Evolutionary conservation across 2,329 filamentous ascomycete species (phyloP).

Genomic region (Trichoderma aggressivum): DNA sequence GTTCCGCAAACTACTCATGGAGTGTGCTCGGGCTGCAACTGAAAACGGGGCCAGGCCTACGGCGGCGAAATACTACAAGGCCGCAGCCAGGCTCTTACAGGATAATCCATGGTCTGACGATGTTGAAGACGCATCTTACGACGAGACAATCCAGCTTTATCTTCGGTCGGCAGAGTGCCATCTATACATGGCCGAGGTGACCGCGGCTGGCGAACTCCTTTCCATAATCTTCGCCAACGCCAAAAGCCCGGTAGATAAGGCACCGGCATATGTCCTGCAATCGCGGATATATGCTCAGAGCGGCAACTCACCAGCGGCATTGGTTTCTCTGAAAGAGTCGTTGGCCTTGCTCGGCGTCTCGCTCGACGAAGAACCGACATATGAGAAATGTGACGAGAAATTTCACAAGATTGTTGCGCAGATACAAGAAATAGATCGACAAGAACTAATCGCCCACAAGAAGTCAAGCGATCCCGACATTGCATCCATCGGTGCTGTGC

Average conservation of each 20-base stretch:
- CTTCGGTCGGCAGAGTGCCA: slow-evolving; percentile 79
- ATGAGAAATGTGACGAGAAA: slow-evolving; percentile 72
- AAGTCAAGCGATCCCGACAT: slow-evolving; percentile 50
- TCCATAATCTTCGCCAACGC: slow-evolving; percentile 67
- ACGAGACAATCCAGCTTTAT: slow-evolving; percentile 78
- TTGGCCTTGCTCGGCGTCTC: slow-evolving; percentile 65
- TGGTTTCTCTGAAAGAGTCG: slow-evolving; percentile 67
- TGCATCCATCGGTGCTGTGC: slow-evolving; percentile 63
- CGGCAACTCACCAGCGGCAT: slow-evolving; percentile 67
- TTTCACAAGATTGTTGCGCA: slow-evolving; percentile 63
- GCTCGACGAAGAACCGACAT: slow-evolving; percentile 63
- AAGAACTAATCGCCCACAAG: slow-evolving; percentile 43
- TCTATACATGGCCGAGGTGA: slow-evolving; percentile 70
- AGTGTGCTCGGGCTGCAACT: slow-evolving; percentile 72
- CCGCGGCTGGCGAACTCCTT: slow-evolving; percentile 66
- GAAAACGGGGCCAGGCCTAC: slow-evolving; percentile 81
- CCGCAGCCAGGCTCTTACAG: slow-evolving; percentile 76
- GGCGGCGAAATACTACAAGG: slow-evolving; percentile 75
- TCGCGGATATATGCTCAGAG: slow-evolving; percentile 73
- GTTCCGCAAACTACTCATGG: slow-evolving; percentile 73
- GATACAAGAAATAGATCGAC: slow-evolving; percentile 56
- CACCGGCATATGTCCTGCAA: slow-evolving; percentile 77
- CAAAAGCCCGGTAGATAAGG: slow-evolving; percentile 71
- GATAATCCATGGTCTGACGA: slow-evolving; percentile 71
- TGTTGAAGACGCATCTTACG: slow-evolving; percentile 71